Evolutionary conservation across 768 basidiomycete species (phyloP).

Genomic region (Arthromyces matolae): DNA sequence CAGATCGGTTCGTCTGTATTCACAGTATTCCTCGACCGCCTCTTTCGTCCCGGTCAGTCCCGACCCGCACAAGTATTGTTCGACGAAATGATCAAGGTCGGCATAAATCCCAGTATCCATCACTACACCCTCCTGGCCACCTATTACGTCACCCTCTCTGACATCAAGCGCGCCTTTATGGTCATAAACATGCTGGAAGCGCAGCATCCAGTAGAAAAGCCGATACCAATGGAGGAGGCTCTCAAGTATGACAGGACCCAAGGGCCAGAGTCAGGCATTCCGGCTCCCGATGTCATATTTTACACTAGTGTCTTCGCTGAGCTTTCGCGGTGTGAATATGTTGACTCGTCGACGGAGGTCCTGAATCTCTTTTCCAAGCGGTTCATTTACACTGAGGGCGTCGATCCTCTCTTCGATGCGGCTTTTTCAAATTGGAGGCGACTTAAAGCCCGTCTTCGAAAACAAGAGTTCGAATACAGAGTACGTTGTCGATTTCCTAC

Average conservation of each 20-base stretch:
- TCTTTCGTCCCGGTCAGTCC: conserved; percentile 30
- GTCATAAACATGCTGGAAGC: conserved; percentile 42
- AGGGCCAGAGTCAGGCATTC: conserved; percentile 9
- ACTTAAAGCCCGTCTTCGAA: no score
- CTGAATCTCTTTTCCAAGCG: conserved; percentile 19
- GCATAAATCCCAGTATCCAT: conserved; percentile 41
- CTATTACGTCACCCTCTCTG: conserved; percentile 38
- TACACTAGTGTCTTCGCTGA: conserved; percentile 37
- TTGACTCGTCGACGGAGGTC: conserved; percentile 29
- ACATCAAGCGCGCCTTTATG: conserved; percentile 30
- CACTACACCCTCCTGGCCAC: conserved; percentile 50
- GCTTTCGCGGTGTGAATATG: conserved; percentile 27
- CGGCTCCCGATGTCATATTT: conserved; percentile 27
- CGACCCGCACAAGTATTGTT: conserved; percentile 37
- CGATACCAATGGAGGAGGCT: not conserved
- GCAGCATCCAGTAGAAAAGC: conserved; percentile 6
- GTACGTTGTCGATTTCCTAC: no score
- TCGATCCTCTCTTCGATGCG: conserved; percentile 11
- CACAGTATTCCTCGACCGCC: conserved; percentile 46
- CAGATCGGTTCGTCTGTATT: conserved; percentile 36
- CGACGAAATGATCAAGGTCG: conserved; percentile 48
- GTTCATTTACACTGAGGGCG: conserved; percentile 22
- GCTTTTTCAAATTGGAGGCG: not conserved
- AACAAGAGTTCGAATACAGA: no score
- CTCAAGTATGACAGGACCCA: not conserved